Evolutionary conservation across 352 stramenopile species (phyloP).

Genomic region (Phytophthora hybrid): DNA sequence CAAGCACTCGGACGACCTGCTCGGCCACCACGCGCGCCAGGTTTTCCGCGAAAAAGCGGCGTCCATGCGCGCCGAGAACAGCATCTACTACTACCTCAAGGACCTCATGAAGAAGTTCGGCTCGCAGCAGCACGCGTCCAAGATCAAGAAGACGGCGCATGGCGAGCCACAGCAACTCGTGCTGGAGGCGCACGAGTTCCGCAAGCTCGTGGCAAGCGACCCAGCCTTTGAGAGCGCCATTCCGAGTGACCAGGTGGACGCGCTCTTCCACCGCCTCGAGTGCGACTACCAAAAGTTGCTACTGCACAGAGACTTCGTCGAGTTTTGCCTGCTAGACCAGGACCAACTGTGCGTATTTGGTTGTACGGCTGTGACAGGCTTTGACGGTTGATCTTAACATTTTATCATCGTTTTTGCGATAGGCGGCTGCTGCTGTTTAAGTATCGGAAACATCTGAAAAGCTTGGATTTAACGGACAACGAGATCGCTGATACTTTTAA

Average conservation of each 20-base stretch:
- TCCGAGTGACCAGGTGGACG: constrained; percentile 73
- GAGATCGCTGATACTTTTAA: constrained; percentile 85
- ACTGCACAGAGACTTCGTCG: constrained; percentile 77
- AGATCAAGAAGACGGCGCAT: constrained; percentile 48
- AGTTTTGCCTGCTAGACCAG: constrained; percentile 84
- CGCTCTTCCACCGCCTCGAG: constrained; percentile 80
- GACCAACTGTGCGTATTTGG: constrained; percentile 68
- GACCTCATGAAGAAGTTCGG: constrained; percentile 81
- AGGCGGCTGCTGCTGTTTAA: constrained; percentile 81
- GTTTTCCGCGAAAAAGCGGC: constrained; percentile 88
- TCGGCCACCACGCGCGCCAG: constrained; percentile 81
- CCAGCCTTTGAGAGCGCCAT: constrained; percentile 78
- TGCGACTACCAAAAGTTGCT: constrained; percentile 61
- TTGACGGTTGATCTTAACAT: background rate
- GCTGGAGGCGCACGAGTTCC: constrained; percentile 77
- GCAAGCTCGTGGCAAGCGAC: constrained; percentile 81
- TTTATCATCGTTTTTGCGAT: constrained; percentile 1
- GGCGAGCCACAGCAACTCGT: constrained; percentile 55
- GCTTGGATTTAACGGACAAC: constrained; percentile 74
- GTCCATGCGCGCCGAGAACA: constrained; percentile 83
- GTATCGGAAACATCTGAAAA: constrained; percentile 69
- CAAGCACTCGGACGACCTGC: constrained; percentile 84
- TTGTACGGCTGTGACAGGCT: background rate
- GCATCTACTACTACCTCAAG: constrained; percentile 89
- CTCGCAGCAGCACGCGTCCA: constrained; percentile 48